Conservation (phyloP, 805 yeast genomes). For the Pichia californica region DNA sequence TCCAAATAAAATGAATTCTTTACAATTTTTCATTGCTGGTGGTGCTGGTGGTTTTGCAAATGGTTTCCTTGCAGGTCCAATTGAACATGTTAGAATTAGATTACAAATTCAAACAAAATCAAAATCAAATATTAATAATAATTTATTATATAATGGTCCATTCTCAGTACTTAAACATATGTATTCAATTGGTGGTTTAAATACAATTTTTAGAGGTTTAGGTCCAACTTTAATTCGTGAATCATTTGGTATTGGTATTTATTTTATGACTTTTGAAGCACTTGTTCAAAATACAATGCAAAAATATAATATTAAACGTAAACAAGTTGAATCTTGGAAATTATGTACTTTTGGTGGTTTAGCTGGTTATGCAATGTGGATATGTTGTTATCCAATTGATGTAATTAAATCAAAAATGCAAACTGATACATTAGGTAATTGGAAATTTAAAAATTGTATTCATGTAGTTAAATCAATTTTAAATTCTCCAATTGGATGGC, state of each 20-base stretch:
- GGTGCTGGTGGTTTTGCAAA: constrained; percentile 90
- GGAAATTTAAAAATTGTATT: constrained; percentile 51
- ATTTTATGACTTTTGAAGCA: constrained; percentile 88
- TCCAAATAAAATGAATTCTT: constrained; percentile 39
- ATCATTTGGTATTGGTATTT: constrained; percentile 80
- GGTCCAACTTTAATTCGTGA: constrained; percentile 81
- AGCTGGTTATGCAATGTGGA: constrained; percentile 90
- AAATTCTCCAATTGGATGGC: constrained; percentile 52
- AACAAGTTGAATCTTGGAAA: constrained; percentile 82
- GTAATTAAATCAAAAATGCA: constrained; percentile 88
- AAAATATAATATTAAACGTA: constrained; percentile 42
- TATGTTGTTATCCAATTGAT: constrained; percentile 79
- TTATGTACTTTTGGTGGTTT: constrained; percentile 83
- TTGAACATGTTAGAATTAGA: constrained; percentile 91
- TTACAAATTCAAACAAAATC: constrained; percentile 77
- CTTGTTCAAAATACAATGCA: constrained; percentile 61
- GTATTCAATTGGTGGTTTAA: constrained; percentile 44
- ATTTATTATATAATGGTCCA: constrained; percentile 55
- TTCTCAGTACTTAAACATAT: constrained; percentile 61
- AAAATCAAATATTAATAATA: constrained; percentile 16
- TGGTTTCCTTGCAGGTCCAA: constrained; percentile 85
- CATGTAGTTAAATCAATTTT: constrained; percentile 53
- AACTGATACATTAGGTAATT: constrained; percentile 55
- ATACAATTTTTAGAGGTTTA: constrained; percentile 64
- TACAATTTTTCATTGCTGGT: constrained; percentile 78